A percentile compares a stretch with the other conserved stretches of the same genome.
Evolutionary conservation across 768 basidiomycete species (phyloP).

Genomic region (Lentinus brumalis): DNA sequence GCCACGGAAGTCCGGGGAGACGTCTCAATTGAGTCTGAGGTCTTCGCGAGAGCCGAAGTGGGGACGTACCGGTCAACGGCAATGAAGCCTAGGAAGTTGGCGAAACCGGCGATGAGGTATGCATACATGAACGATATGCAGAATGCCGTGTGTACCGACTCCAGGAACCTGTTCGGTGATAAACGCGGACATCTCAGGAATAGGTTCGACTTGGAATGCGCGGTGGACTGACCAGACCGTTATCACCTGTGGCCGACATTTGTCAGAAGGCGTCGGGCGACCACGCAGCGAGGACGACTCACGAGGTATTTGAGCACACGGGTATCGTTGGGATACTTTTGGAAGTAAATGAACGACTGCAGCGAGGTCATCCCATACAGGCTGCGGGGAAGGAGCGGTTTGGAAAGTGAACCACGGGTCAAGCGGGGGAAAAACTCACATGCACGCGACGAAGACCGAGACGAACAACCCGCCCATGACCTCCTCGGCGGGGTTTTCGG

Average conservation of each 20-base stretch:
- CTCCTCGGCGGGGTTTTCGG: conserved; percentile 2
- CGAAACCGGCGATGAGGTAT: conserved; percentile 15
- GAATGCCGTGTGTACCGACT: conserved; percentile 17
- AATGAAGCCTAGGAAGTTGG: conserved; percentile 1
- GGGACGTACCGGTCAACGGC: conserved; percentile 8
- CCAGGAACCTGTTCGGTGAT: conserved; percentile 8
- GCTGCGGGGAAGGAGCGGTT: neutral
- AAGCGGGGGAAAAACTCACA: neutral
- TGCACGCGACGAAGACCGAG: conserved; percentile 11
- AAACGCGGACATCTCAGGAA: neutral
- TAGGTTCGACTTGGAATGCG: neutral
- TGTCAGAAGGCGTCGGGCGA: neutral
- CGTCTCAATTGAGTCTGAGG: neutral
- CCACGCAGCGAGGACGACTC: neutral
- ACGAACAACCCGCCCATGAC: conserved; percentile 14
- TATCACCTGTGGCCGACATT: neutral
- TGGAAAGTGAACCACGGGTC: neutral
- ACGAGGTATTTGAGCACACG: conserved; percentile 2
- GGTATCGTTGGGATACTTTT: conserved; percentile 7
- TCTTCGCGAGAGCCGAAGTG: neutral
- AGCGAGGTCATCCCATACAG: conserved; percentile 12
- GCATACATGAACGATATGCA: conserved; percentile 17
- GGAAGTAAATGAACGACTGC: conserved; percentile 17
- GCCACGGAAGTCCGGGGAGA: neutral
- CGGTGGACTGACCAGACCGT: conserved; percentile 9